These are phyloP conservation scores for Botryosphaeria dothidea DNA, from an alignment of 2,329 filamentous ascomycete species.

Conservation along the genomic window DNA sequence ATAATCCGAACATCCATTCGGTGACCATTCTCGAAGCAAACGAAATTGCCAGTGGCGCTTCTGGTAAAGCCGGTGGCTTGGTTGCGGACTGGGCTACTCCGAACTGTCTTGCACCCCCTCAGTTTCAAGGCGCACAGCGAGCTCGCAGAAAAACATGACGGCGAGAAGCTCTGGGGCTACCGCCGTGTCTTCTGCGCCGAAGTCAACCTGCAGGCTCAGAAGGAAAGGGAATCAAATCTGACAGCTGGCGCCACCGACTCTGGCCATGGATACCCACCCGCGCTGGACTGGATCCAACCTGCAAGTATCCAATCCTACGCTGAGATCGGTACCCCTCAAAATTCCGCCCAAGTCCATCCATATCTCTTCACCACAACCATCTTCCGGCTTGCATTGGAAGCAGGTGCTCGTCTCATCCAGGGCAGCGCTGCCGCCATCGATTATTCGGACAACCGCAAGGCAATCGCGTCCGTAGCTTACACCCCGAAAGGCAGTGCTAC, in stretches of 20 bases:
- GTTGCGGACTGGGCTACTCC: constrained; percentile 19
- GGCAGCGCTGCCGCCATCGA: not conserved
- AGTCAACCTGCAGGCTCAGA: not conserved
- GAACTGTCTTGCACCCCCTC: constrained; percentile 9
- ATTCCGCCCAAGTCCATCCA: constrained; percentile 16
- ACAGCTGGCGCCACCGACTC: not conserved
- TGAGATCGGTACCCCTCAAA: not conserved
- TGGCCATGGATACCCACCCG: not conserved
- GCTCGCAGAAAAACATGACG: constrained; percentile 14
- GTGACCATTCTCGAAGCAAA: constrained; percentile 13
- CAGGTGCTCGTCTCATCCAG: not conserved
- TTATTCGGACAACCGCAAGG: not conserved
- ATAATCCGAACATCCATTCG: not conserved
- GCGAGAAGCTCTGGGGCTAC: constrained; percentile 17
- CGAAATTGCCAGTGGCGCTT: constrained; percentile 12
- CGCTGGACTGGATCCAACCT: constrained; percentile 13
- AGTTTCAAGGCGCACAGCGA: constrained; percentile 17
- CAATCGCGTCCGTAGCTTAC: not conserved
- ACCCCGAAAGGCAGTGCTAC: not conserved
- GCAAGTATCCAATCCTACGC: constrained; percentile 13
- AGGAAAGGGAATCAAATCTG: not conserved
- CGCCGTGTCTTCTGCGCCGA: constrained; percentile 6
- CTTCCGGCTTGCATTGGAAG: constrained; percentile 9
- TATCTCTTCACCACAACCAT: constrained; percentile 13
- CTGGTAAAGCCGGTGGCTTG: constrained; percentile 18